A percentile compares a stretch with the other conserved stretches of the same genome.
These are phyloP conservation scores for Phytopythium mirpurense DNA, from an alignment of 352 stramenopile genomes.

Conservation along the genomic window DNA sequence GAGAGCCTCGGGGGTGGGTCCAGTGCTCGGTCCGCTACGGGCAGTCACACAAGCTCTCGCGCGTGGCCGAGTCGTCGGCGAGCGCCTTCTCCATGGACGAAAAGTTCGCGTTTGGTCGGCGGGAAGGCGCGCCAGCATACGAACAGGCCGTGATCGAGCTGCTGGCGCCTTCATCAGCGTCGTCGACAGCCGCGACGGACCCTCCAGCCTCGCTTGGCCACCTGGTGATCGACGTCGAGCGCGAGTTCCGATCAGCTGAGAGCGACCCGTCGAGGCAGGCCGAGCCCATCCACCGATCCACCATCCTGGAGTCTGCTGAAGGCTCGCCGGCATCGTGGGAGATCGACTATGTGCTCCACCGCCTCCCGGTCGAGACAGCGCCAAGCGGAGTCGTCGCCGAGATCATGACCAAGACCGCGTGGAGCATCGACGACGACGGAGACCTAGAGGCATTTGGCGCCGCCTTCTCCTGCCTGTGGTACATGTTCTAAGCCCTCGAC, in stretches of 20 bases:
- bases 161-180: neutral
- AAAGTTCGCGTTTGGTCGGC: conserved; percentile 39
- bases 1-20: conserved; percentile 18
- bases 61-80: conserved; percentile 11
- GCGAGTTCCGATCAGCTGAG: conserved; percentile 11
- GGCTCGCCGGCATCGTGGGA: conserved; percentile 16
- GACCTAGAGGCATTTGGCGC: conserved; percentile 39
- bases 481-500: conserved; percentile 35
- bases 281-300: conserved; percentile 21
- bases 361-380: conserved; percentile 25
- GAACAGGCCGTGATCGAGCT: conserved; percentile 32
- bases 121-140: conserved; percentile 21
- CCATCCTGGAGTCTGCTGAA: conserved; percentile 10
- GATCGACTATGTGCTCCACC: conserved; percentile 41
- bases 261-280: neutral
- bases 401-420: conserved; percentile 21
- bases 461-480: conserved; percentile 45
- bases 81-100: conserved; percentile 30
- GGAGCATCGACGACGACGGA: conserved; percentile 38
- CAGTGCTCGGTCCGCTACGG: conserved; percentile 24
- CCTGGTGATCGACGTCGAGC: conserved; percentile 31
- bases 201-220: conserved; percentile 10
- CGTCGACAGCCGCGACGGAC: neutral
- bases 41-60: conserved; percentile 19
- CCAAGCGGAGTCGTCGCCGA: conserved; percentile 18